A percentile compares a stretch with the other conserved stretches of the same genome.
Conservation (phyloP, 805 yeast species). For the Cyberlindnera amylophila region DNA sequence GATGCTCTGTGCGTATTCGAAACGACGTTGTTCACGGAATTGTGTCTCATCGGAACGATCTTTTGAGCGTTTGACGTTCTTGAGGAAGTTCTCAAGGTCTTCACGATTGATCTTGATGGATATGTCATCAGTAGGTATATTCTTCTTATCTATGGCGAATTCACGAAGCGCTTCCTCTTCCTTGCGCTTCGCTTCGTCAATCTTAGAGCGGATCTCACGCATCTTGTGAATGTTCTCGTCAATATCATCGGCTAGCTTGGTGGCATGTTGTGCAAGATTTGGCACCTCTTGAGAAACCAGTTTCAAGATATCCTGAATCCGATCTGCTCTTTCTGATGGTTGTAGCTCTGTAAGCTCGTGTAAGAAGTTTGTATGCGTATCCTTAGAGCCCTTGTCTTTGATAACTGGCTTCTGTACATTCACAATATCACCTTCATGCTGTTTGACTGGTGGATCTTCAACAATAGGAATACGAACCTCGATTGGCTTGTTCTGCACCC, state of each 20-base stretch:
- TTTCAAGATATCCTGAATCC: conserved; percentile 8
- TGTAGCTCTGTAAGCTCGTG: conserved; percentile 3
- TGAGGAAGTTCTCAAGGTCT: conserved; percentile 39
- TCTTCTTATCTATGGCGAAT: background rate
- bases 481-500: background rate
- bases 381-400: background rate
- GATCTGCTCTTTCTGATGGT: conserved; percentile 2
- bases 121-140: background rate
- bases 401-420: conserved; percentile 11
- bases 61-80: conserved; percentile 38
- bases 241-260: conserved; percentile 6
- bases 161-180: conserved; percentile 3
- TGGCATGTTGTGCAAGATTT: background rate
- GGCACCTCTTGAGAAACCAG: conserved; percentile 12
- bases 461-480: background rate
- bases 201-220: conserved; percentile 7
- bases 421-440: conserved; percentile 9
- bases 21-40: conserved; percentile 47
- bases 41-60: conserved; percentile 38
- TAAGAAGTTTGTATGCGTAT: background rate
- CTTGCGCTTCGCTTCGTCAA: conserved; percentile 4
- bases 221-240: conserved; percentile 4
- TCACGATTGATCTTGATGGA: conserved; percentile 14
- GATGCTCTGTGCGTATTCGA: conserved; percentile 35
- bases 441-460: background rate